These are phyloP conservation scores for Lodderomyces jiufengensis DNA, from an alignment of 1,139 yeast genomes.

Conservation along the genomic window DNA sequence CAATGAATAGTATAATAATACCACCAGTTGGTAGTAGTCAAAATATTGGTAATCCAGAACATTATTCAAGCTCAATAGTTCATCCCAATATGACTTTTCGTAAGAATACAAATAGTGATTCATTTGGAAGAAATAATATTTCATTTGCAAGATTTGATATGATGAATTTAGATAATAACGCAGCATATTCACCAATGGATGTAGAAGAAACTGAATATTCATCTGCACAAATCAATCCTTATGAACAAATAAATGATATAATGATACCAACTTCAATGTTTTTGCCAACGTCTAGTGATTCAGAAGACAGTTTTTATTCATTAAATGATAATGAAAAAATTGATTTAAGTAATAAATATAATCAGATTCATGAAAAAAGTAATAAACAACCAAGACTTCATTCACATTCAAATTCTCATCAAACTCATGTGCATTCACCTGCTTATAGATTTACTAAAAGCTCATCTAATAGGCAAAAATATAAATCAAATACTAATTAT, in stretches of 20 bases:
- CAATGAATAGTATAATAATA: slow-evolving; percentile 12
- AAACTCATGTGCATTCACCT: slow-evolving; percentile 7
- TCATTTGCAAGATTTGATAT: slow-evolving; percentile 13
- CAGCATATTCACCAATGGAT: slow-evolving; percentile 11
- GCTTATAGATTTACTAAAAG: slow-evolving; percentile 10
- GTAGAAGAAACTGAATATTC: slow-evolving; percentile 6
- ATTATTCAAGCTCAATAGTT: slow-evolving; percentile 10
- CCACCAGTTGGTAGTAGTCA: slow-evolving; percentile 13
- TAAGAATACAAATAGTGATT: not conserved
- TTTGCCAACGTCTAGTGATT: slow-evolving; percentile 6
- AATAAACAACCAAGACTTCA: slow-evolving; percentile 3
- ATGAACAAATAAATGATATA: not conserved
- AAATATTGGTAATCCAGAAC: slow-evolving; percentile 8
- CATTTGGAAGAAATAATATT: not conserved
- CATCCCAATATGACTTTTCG: slow-evolving; percentile 12
- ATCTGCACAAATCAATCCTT: slow-evolving; percentile 1
- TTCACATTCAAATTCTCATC: not conserved
- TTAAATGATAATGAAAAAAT: too few relatives aligned
- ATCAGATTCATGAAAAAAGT: slow-evolving; percentile 7
- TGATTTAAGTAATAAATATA: slow-evolving; percentile 2
- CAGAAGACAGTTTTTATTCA: slow-evolving; percentile 12
- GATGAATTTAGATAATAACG: slow-evolving; percentile 12
- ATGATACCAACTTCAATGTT: slow-evolving; percentile 7
- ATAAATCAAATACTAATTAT: not conserved
- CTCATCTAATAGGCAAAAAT: slow-evolving; percentile 2